Evolutionary conservation across 2,329 filamentous ascomycete genomes (phyloP).

Genomic region (Teratosphaeria pseudoeucalypti): DNA sequence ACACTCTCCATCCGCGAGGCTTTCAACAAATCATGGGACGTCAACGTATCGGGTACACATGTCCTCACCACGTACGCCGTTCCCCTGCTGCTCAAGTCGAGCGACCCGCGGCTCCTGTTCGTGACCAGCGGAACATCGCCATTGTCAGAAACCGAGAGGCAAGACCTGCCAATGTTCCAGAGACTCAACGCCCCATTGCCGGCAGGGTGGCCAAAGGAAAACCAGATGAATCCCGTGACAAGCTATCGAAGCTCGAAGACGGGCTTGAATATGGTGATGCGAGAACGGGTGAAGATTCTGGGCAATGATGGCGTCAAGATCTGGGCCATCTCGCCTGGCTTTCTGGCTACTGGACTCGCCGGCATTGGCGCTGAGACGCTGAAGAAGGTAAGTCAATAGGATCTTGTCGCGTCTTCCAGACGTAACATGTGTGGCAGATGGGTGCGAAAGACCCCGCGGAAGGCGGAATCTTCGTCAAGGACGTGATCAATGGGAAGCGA

Average conservation of each 20-base stretch:
- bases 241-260: slow-evolving; percentile 35
- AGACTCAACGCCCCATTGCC: slow-evolving; percentile 16
- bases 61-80: slow-evolving; percentile 27
- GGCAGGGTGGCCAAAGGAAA: slow-evolving; percentile 40
- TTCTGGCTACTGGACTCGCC: slow-evolving; percentile 36
- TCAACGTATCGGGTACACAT: slow-evolving; percentile 31
- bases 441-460: slow-evolving; percentile 28
- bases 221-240: slow-evolving; percentile 15
- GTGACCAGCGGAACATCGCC: slow-evolving; percentile 33
- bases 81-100: slow-evolving; percentile 29
- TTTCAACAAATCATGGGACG: slow-evolving; percentile 28
- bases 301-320: slow-evolving; percentile 39
- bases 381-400: slow-evolving; percentile 15
- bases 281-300: slow-evolving; percentile 36
- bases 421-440: slow-evolving; percentile 14
- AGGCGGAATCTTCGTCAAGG: slow-evolving; percentile 28
- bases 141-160: slow-evolving; percentile 26
- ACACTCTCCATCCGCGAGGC: slow-evolving; percentile 26
- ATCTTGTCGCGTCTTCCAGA: neutral
- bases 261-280: slow-evolving; percentile 40
- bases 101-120: slow-evolving; percentile 28
- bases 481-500: slow-evolving; percentile 31
- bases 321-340: slow-evolving; percentile 36
- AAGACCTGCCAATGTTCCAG: slow-evolving; percentile 16
- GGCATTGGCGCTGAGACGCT: slow-evolving; percentile 22